Percentiles rank a stretch among this genome's conserved stretches.
phyloP scores from a whole-genome alignment of 495 filamentous ascomycete species.

The Pyrenula aspistea region DNA sequence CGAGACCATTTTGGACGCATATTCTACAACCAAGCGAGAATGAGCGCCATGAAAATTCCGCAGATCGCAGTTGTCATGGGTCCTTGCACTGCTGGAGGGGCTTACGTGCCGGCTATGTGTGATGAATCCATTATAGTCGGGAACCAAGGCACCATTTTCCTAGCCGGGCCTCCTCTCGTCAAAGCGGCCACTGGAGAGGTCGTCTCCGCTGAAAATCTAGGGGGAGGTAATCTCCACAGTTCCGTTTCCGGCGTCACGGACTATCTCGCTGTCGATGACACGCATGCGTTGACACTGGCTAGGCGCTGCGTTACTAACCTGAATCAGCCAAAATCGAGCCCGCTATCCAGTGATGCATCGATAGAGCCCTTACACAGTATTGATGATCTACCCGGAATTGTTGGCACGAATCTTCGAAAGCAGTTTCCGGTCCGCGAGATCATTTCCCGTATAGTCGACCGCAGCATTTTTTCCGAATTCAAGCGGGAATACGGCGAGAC shows the following conservation, averaged over 20 bases:
- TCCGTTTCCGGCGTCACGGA: constrained; percentile 91
- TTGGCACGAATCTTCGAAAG: constrained; percentile 74
- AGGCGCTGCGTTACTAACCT: constrained; percentile 76
- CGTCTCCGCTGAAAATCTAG: constrained; percentile 84
- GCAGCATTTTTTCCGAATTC: constrained; percentile 83
- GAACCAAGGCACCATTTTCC: constrained; percentile 90
- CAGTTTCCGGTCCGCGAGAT: constrained; percentile 80
- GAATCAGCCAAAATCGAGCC: constrained; percentile 54
- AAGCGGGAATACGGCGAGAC: constrained; percentile 86
- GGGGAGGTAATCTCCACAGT: constrained; percentile 85
- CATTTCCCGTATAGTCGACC: constrained; percentile 89
- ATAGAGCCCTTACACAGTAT: constrained; percentile 71
- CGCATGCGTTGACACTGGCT: constrained; percentile 81
- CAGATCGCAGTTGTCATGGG: constrained; percentile 97
- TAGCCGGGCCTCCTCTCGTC: constrained; percentile 88
- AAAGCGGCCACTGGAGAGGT: constrained; percentile 95
- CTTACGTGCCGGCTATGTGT: constrained; percentile 94
- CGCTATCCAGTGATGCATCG: constrained; percentile 10
- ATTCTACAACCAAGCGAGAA: constrained; percentile 97
- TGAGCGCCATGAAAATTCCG: constrained; percentile 67
- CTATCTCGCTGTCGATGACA: constrained; percentile 89
- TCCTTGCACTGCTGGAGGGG: constrained; percentile 90
- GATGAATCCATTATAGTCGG: constrained; percentile 95
- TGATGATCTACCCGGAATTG: constrained; percentile 75
- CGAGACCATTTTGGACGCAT: constrained; percentile 92